These are phyloP conservation scores for Penicillium sp. DNA, from an alignment of 2,329 filamentous ascomycete species.

Conservation along the genomic window DNA sequence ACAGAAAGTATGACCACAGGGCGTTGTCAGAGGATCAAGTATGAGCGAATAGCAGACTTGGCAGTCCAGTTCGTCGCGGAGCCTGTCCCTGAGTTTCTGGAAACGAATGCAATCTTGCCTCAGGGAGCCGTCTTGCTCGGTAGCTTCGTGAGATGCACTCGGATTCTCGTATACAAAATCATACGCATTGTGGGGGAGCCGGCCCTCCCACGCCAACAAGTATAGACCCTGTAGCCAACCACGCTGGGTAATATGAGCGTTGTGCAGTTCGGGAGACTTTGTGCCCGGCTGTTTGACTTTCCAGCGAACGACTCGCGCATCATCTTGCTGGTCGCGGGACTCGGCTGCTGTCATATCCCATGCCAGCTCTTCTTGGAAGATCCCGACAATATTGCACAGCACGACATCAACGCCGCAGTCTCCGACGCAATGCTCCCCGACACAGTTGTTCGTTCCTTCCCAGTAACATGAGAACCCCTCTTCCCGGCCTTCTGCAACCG, in stretches of 20 bases:
- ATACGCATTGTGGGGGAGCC: constrained; percentile 53
- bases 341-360: constrained; percentile 6
- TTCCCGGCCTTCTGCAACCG: constrained; percentile 63
- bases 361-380: constrained; percentile 47
- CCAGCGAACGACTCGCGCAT: constrained; percentile 34
- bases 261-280: constrained; percentile 6
- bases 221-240: constrained; percentile 62
- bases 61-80: constrained; percentile 75
- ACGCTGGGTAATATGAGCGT: constrained; percentile 5
- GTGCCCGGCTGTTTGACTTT: constrained; percentile 15
- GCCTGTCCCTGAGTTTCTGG: constrained; percentile 58
- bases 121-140: constrained; percentile 1
- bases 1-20: constrained; percentile 88
- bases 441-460: constrained; percentile 51
- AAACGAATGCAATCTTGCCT: constrained; percentile 36
- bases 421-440: constrained; percentile 68
- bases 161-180: constrained; percentile 52
- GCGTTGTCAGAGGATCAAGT: constrained; percentile 77
- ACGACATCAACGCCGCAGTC: constrained; percentile 78
- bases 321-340: constrained; percentile 16
- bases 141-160: constrained; percentile 22
- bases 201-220: constrained; percentile 60
- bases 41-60: constrained; percentile 83
- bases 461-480: constrained; percentile 73
- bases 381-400: constrained; percentile 67